Evolutionary conservation across 768 basidiomycete genomes (phyloP).

Genomic region (Lentinula lateritia): DNA sequence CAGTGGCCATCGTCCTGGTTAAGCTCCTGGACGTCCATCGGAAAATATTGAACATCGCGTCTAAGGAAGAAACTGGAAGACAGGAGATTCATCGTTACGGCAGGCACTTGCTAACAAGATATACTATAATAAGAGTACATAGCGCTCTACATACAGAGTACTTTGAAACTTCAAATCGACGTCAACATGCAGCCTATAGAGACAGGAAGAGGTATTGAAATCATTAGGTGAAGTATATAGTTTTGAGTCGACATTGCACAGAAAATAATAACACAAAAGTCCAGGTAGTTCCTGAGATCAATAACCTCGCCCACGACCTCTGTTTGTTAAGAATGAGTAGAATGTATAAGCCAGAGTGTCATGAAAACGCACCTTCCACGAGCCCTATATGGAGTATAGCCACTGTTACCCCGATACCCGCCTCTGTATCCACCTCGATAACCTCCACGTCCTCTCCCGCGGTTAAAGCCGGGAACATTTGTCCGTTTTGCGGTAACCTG

Average conservation of each 20-base stretch:
- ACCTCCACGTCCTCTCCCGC: conserved; percentile 69
- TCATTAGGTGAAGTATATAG: conserved; percentile 1
- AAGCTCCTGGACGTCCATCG: conserved; percentile 20
- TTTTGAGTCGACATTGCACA: neutral
- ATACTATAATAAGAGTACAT: no score
- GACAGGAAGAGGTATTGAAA: neutral
- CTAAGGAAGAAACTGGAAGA: neutral
- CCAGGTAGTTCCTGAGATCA: conserved; percentile 20
- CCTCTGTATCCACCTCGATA: conserved; percentile 57
- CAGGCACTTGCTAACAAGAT: neutral
- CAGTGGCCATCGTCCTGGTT: conserved; percentile 39
- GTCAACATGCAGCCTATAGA: neutral
- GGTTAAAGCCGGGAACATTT: conserved; percentile 88
- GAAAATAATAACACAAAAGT: neutral
- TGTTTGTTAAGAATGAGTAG: conserved; percentile 17
- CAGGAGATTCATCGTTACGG: neutral
- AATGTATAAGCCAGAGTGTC: neutral
- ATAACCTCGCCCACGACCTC: conserved; percentile 75
- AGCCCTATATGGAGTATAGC: conserved; percentile 48
- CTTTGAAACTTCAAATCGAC: neutral
- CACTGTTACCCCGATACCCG: conserved; percentile 44
- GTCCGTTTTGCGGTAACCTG: conserved; percentile 96
- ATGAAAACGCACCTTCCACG: conserved; percentile 22
- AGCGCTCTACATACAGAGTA: no score
- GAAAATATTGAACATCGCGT: conserved; percentile 30